phyloP scores from a whole-genome alignment of 495 filamentous ascomycete genomes.

The Podospora sp. region DNA sequence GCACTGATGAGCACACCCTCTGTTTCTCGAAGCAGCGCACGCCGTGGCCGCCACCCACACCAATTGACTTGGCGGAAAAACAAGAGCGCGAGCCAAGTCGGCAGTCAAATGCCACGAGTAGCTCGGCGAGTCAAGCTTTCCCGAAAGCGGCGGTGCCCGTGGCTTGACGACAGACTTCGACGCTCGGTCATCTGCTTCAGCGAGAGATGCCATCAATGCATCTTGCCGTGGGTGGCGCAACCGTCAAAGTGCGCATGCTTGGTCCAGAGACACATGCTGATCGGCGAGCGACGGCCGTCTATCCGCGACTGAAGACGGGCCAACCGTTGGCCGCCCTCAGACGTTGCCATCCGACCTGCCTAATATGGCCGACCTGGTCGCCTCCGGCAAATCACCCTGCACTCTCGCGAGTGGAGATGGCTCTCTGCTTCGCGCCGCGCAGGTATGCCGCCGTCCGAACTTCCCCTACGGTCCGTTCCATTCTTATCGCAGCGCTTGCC shows the following conservation, averaged over 20 bases:
- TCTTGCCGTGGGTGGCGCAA: neutral
- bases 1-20: neutral
- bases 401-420: neutral
- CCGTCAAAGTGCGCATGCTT: neutral
- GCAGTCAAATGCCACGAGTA: neutral
- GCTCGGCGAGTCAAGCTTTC: neutral
- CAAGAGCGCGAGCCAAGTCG: neutral
- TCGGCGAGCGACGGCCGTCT: slow-evolving; percentile 2
- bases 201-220: neutral
- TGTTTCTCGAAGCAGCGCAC: neutral
- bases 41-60: neutral
- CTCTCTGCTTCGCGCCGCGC: neutral
- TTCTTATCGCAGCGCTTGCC: neutral
- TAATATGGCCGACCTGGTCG: slow-evolving; percentile 13
- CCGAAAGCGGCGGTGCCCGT: neutral
- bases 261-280: neutral
- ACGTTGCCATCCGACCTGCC: slow-evolving; percentile 25
- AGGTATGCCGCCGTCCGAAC: neutral
- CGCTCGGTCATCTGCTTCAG: neutral
- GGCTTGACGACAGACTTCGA: neutral
- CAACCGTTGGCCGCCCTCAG: neutral
- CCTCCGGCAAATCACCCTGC: slow-evolving; percentile 22
- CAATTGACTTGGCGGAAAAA: neutral
- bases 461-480: neutral
- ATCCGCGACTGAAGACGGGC: neutral